Base-by-base conservation (phyloP, 2,329 filamentous ascomycete species). In the Fusarium lateritium region DNA sequence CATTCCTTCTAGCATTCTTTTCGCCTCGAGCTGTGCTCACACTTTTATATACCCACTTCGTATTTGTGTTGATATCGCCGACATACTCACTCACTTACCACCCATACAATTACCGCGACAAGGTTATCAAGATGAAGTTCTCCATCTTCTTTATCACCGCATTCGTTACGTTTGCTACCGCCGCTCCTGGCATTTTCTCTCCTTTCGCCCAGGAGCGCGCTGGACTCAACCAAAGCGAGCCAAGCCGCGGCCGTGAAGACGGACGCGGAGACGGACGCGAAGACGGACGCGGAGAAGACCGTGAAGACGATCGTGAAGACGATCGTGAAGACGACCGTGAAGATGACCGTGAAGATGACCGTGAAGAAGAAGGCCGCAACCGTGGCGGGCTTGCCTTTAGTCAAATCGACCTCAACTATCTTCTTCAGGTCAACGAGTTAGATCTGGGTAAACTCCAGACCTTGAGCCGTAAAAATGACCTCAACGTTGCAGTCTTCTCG, bases 41-140 rank as follows among this genome's bases (percentile, higher is more conserved):
- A 26, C 33, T 50, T 47, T 45, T 33, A 56, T 56, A 55, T 72
- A 67, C 62, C 44, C 46, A 36, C 45, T 44, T 51, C 39, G 51
- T 50, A 59, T 52, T 56, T 67, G 56, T 64, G 63, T 53, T 33
- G 11, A 42, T 54, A 26, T 42, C 24, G 10, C n/a, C n/a, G 28
- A 45, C 69, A 59, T 63, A 68, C 40, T 40, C 67, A 58, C 47
- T 42, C 21, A 44, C 34, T 7, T 28, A 38, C 45, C 28, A 49
- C 5, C 28, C 13, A 31, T 6, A 15, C 34, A 45, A 24, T n/a
- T 36, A 40, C 19, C n/a, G 40, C 24, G 21, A 10, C n/a, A 28
- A 51, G 19, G 64, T 14, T 68, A 57, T 76, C 81, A 85, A 81
- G 70, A 86, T 86, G 84, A 84, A 85, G 82, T 76, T 79, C 77